Evolutionary conservation across 1,139 yeast species (phyloP).

Genomic region (Scheffersomyces parashehatae): DNA sequence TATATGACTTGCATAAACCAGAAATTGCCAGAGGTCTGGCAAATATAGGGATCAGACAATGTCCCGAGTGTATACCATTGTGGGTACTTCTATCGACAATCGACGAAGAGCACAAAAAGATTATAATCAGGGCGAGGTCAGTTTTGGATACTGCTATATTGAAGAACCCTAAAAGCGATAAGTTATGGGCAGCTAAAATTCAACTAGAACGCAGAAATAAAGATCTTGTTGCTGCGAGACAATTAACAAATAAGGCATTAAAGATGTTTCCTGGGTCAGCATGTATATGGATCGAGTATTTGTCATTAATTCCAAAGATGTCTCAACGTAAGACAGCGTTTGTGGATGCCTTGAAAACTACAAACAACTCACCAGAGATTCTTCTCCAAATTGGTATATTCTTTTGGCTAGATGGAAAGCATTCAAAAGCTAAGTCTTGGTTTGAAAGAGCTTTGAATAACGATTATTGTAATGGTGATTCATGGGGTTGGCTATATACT

Average conservation of each 20-base stretch:
- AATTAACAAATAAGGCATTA: slow-evolving; percentile 60
- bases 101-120: slow-evolving; percentile 43
- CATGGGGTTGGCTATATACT: slow-evolving; percentile 70
- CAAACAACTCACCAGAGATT: slow-evolving; percentile 61
- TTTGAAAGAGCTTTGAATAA: slow-evolving; percentile 62
- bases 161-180: slow-evolving; percentile 49
- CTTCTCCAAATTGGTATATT: slow-evolving; percentile 65
- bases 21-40: slow-evolving; percentile 50
- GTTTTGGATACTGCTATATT: slow-evolving; percentile 67
- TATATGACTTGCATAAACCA: slow-evolving; percentile 24
- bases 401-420: slow-evolving; percentile 70
- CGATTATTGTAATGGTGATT: slow-evolving; percentile 66
- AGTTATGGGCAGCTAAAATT: slow-evolving; percentile 60
- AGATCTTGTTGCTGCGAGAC: slow-evolving; percentile 55
- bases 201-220: slow-evolving; percentile 54
- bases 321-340: slow-evolving; percentile 64
- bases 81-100: slow-evolving; percentile 60
- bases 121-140: slow-evolving; percentile 66
- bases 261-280: slow-evolving; percentile 62
- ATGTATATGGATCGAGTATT: slow-evolving; percentile 60
- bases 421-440: slow-evolving; percentile 70
- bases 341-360: slow-evolving; percentile 69
- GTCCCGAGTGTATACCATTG: slow-evolving; percentile 45
- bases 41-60: slow-evolving; percentile 47
- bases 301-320: slow-evolving; percentile 51